Evolutionary conservation across 2,329 filamentous ascomycete species (phyloP).

Genomic region (Penicillium sclerotigenum): DNA sequence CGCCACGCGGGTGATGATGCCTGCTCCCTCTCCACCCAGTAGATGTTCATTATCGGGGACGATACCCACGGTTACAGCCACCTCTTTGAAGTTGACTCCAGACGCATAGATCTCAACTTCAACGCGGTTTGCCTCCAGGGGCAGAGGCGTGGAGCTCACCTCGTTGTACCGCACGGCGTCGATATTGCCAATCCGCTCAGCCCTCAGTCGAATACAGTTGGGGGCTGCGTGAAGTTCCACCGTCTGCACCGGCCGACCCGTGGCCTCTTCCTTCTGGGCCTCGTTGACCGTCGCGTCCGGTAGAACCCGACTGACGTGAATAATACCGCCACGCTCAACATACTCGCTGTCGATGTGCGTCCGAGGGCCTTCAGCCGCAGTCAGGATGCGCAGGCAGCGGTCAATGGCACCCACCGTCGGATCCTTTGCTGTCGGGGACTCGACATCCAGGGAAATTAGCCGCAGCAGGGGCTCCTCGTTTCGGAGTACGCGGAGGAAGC

Average conservation of each 20-base stretch:
- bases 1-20: no score
- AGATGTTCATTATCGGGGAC: no score
- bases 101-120: no score
- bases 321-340: conserved; percentile 10
- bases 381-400: background rate
- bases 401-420: background rate
- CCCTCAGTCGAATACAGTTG: background rate
- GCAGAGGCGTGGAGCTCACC: no score
- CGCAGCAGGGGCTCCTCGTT: background rate
- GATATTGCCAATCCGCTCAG: background rate
- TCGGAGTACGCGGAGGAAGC: background rate
- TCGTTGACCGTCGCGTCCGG: conserved; percentile 1
- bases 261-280: background rate
- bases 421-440: background rate
- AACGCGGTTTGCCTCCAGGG: no score
- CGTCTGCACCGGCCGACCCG: background rate
- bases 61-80: no score
- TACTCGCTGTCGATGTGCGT: conserved; percentile 14
- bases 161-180: no score
- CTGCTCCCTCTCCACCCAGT: no score
- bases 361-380: background rate
- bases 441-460: background rate
- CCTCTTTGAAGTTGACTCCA: no score
- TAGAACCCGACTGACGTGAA: conserved; percentile 10
- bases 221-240: background rate